phyloP scores from a whole-genome alignment of 441 rosid species.

The Syzygium malaccense region DNA sequence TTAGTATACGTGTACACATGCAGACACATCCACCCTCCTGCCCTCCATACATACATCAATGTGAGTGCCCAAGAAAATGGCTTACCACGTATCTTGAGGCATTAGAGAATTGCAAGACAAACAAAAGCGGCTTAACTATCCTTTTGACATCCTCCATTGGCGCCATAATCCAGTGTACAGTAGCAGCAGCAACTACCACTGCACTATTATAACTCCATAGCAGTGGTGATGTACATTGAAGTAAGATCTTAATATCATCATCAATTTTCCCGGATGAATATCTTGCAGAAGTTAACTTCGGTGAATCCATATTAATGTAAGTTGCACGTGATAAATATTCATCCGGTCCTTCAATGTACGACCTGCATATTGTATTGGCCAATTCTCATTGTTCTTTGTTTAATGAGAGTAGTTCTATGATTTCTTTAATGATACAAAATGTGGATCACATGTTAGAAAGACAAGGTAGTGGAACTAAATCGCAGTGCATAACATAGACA shows the following conservation, averaged over 20 bases:
- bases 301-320: slow-evolving; percentile 22
- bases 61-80: not conserved
- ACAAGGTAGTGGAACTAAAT: not conserved
- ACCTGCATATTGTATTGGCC: slow-evolving; percentile 48
- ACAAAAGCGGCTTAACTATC: slow-evolving; percentile 84
- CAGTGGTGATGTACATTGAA: slow-evolving; percentile 85
- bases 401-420: not conserved
- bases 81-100: slow-evolving; percentile 95
- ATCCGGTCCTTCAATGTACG: slow-evolving; percentile 91
- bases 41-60: not conserved
- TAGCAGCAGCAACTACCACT: slow-evolving; percentile 89
- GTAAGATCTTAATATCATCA: slow-evolving; percentile 72
- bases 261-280: slow-evolving; percentile 63
- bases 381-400: slow-evolving; percentile 8
- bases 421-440: not conserved
- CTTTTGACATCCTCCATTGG: slow-evolving; percentile 64
- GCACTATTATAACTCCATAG: slow-evolving; percentile 96
- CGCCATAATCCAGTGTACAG: slow-evolving; percentile 96
- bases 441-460: not conserved
- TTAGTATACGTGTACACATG: not conserved
- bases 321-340: slow-evolving; percentile 70
- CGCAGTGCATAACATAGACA: not conserved
- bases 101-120: slow-evolving; percentile 73
- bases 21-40: not conserved
- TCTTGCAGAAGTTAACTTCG: slow-evolving; percentile 29